Base-by-base conservation (phyloP, 169 alveolate species). In the Theileria orientalis region DNA sequence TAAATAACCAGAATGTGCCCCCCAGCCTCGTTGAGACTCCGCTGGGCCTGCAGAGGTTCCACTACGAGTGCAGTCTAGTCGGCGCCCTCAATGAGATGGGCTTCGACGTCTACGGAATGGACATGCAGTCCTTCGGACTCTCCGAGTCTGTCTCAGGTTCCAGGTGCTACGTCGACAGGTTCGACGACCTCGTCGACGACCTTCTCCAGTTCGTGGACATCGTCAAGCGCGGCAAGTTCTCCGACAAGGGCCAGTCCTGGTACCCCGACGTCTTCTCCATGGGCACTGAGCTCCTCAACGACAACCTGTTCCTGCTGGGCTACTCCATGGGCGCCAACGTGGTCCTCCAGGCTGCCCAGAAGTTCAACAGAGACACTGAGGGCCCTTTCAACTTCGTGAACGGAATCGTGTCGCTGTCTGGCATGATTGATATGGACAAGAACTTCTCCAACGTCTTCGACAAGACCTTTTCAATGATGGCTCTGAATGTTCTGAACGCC, bases 1-100 rank as follows among this genome's bases (percentile, higher is more conserved):
- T 6, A 67, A 30, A 44, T 72, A 68, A 68, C 16, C 60, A 66
- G 29, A 37, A 23, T 47, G 70, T 60, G 21, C 42, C 47, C 33
- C 59, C 59, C 69, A 62, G 23, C 14, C 32, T n/a, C 35, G 30
- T 62, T 25, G n/a, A n/a, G n/a, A n/a, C 23, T 62, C 51, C 49
- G 41, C 30, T 42, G 57, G n/a, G n/a, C n/a, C n/a, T n/a, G n/a
- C n/a, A n/a, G n/a, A n/a, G n/a, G n/a, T n/a, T n/a, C n/a, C n/a
- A n/a, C n/a, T n/a, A n/a, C n/a, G n/a, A n/a, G n/a, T n/a, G n/a
- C 19, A 46, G 54, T 25, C 14, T 46, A 25, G 54, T 46, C 1
- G 54, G 19, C 14, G 29, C 19, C 29, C 19, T 46, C 6, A 46
- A 46, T 5, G 19, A 46, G 3, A 6, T 5, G 1, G 54, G 54